These are phyloP conservation scores for Jamesozyma piceae DNA, from an alignment of 805 yeast species.

Conservation along the genomic window DNA sequence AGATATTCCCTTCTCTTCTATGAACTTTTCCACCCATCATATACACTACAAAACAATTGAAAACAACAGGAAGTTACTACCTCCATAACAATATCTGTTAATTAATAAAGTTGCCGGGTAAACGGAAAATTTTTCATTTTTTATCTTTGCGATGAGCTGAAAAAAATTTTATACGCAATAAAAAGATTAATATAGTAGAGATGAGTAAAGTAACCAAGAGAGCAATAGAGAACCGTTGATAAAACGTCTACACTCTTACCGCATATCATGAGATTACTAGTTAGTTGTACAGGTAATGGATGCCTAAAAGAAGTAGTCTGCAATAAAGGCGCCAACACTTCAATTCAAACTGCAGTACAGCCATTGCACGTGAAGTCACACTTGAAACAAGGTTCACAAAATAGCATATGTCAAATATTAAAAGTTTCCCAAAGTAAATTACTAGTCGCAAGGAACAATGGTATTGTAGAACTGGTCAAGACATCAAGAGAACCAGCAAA, in stretches of 20 bases:
- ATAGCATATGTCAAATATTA: slow-evolving; percentile 32
- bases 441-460: slow-evolving; percentile 40
- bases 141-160: background rate
- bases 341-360: slow-evolving; percentile 54
- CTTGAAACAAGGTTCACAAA: slow-evolving; percentile 33
- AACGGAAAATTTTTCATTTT: background rate
- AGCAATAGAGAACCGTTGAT: no score
- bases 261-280: slow-evolving; percentile 54
- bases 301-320: slow-evolving; percentile 56
- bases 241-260: no score
- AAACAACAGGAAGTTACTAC: no score
- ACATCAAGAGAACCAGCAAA: slow-evolving; percentile 14
- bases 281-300: slow-evolving; percentile 60
- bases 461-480: slow-evolving; percentile 35
- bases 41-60: no score
- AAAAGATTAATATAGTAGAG: no score
- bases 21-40: no score
- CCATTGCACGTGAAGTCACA: slow-evolving; percentile 47
- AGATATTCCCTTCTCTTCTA: no score
- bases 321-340: slow-evolving; percentile 67
- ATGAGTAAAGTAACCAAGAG: no score
- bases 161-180: no score
- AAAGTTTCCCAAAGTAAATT: slow-evolving; percentile 30
- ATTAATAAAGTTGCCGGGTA: background rate
- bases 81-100: no score